Percentiles rank a stretch among this genome's conserved stretches.
These are phyloP conservation scores for Phellopilus nigrolimitatus DNA, from an alignment of 1,284 basidiomycete species.

Conservation along the genomic window DNA sequence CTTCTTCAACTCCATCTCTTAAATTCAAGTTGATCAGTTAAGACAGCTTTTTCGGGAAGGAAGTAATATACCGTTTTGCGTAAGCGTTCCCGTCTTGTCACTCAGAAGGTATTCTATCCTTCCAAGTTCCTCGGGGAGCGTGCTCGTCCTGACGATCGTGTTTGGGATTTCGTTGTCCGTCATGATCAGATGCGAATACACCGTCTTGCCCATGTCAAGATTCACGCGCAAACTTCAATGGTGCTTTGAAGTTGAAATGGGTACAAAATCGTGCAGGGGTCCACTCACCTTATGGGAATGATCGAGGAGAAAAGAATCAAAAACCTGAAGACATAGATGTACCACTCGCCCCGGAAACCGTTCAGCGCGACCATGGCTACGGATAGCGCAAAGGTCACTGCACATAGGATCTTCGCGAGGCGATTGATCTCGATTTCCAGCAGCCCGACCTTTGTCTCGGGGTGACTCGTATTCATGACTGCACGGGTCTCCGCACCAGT, in stretches of 20 bases:
- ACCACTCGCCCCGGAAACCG: slow-evolving; percentile 95
- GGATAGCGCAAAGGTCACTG: slow-evolving; percentile 90
- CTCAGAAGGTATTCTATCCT: slow-evolving; percentile 94
- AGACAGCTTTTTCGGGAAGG: neutral
- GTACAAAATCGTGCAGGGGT: neutral
- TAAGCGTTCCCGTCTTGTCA: slow-evolving; percentile 97
- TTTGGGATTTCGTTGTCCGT: slow-evolving; percentile 88
- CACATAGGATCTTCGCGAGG: slow-evolving; percentile 94
- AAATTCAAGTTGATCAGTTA: slow-evolving; percentile 1
- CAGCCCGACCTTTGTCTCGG: slow-evolving; percentile 90
- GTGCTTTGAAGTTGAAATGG: neutral
- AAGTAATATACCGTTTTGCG: slow-evolving; percentile 78
- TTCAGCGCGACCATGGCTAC: slow-evolving; percentile 92
- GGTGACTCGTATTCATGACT: slow-evolving; percentile 99
- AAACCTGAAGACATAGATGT: slow-evolving; percentile 95
- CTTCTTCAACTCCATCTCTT: slow-evolving; percentile 99
- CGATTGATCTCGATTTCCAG: slow-evolving; percentile 94
- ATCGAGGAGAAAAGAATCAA: slow-evolving; percentile 98
- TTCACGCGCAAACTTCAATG: slow-evolving; percentile 85
- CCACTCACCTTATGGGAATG: slow-evolving; percentile 90
- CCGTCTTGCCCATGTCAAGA: slow-evolving; percentile 99
- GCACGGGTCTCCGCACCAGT: slow-evolving; percentile 94
- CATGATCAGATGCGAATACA: slow-evolving; percentile 95
- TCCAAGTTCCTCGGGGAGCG: slow-evolving; percentile 94
- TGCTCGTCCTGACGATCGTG: slow-evolving; percentile 95